Evolutionary conservation across 306 rosid genomes (phyloP).

Genomic region (Phaseolus lunatus): DNA sequence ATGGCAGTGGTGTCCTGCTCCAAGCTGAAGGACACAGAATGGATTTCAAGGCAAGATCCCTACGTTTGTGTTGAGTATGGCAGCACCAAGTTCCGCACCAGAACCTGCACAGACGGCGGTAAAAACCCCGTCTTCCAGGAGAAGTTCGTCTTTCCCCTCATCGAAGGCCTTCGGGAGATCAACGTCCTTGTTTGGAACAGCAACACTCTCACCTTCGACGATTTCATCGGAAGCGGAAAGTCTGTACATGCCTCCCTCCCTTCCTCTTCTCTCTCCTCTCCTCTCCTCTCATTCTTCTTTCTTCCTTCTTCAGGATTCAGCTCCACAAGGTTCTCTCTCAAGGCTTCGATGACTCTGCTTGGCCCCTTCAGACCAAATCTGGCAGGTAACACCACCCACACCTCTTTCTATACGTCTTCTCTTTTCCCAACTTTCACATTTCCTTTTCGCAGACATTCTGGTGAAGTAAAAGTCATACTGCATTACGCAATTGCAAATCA

Average conservation of each 20-base stretch:
- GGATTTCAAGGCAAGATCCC: conserved; percentile 93
- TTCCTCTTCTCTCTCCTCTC: background rate
- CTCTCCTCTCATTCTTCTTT: background rate
- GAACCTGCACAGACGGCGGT: conserved; percentile 90
- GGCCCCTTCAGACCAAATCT: conserved; percentile 86
- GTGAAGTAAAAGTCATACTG: conserved; percentile 56
- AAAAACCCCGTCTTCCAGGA: conserved; percentile 74
- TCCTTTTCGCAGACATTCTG: conserved; percentile 47
- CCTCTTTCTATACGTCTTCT: background rate
- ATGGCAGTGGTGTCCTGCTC: conserved; percentile 70
- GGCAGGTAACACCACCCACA: conserved; percentile 59
- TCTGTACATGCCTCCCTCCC: background rate
- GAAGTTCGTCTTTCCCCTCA: conserved; percentile 69
- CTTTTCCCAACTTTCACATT: background rate
- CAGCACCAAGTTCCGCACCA: conserved; percentile 67
- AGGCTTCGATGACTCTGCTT: conserved; percentile 77
- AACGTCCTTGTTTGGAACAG: conserved; percentile 85
- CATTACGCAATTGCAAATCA: conserved; percentile 49
- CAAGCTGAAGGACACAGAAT: conserved; percentile 84
- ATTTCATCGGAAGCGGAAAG: conserved; percentile 87
- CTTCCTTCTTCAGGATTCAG: conserved; percentile 57
- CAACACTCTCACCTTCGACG: conserved; percentile 73
- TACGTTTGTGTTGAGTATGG: conserved; percentile 85
- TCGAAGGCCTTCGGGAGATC: conserved; percentile 86
- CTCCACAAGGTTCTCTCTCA: conserved; percentile 78